Evolutionary conservation across 2,329 filamentous ascomycete genomes (phyloP).

Genomic region (Pseudocercospora eumusae): DNA sequence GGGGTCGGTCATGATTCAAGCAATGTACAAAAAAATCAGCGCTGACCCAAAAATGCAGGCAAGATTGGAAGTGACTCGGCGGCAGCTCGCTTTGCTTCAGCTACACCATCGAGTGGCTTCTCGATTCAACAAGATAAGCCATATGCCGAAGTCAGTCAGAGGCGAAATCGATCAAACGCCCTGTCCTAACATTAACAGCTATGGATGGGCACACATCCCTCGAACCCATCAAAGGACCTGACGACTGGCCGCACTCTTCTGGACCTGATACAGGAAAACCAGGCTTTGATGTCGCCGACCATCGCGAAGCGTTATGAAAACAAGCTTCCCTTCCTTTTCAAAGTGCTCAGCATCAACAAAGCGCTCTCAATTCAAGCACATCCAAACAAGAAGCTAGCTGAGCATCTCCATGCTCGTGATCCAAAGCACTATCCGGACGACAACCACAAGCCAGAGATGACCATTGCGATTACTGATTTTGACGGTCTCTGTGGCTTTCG

Average conservation of each 20-base stretch:
- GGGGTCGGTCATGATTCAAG: slow-evolving; percentile 60
- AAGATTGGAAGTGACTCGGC: slow-evolving; percentile 87
- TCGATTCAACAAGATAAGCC: slow-evolving; percentile 82
- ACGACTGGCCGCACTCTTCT: slow-evolving; percentile 80
- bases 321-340: slow-evolving; percentile 90
- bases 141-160: slow-evolving; percentile 77
- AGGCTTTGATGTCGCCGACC: slow-evolving; percentile 72
- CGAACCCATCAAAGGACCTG: slow-evolving; percentile 88
- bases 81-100: slow-evolving; percentile 84
- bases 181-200: slow-evolving; percentile 59
- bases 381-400: slow-evolving; percentile 69
- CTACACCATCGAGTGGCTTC: slow-evolving; percentile 74
- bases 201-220: slow-evolving; percentile 99
- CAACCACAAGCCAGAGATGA: slow-evolving; percentile 99
- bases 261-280: slow-evolving; percentile 84
- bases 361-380: slow-evolving; percentile 97
- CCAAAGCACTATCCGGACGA: slow-evolving; percentile 97
- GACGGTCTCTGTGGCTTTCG: slow-evolving; percentile 96
- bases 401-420: slow-evolving; percentile 80
- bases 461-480: slow-evolving; percentile 93
- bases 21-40: not conserved
- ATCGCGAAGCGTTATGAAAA: slow-evolving; percentile 73
- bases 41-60: slow-evolving; percentile 50
- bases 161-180: not conserved
- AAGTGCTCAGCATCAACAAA: slow-evolving; percentile 93